phyloP scores from a whole-genome alignment of 192 early-diverging fungal genomes.

The Coemansia sp. region DNA sequence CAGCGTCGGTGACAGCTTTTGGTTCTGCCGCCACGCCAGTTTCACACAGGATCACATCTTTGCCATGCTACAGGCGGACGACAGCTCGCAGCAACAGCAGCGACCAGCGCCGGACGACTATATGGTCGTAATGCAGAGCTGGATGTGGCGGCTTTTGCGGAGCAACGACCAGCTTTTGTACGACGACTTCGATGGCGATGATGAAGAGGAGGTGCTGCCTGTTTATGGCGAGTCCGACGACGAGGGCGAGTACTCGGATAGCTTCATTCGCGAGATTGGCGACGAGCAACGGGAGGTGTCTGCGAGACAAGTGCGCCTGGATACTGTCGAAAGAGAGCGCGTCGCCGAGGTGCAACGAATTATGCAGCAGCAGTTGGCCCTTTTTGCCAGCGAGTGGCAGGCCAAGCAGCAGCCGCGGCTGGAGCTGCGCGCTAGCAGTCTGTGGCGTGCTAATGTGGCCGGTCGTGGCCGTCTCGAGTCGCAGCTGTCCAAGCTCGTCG shows the following conservation, averaged over 20 bases:
- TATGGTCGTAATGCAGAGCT: background rate
- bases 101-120: background rate
- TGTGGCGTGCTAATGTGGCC: slow-evolving; percentile 19
- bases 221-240: slow-evolving; percentile 47
- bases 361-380: slow-evolving; percentile 8
- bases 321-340: background rate
- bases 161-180: background rate
- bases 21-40: slow-evolving; percentile 17
- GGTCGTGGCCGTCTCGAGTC: background rate
- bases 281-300: slow-evolving; percentile 6
- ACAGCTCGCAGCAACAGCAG: slow-evolving; percentile 1
- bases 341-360: slow-evolving; percentile 4
- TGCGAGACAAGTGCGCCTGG: background rate
- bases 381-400: slow-evolving; percentile 23
- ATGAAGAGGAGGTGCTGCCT: slow-evolving; percentile 30
- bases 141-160: slow-evolving; percentile 5
- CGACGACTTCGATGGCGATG: background rate
- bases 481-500: slow-evolving; percentile 6
- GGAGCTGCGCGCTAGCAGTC: background rate
- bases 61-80: background rate
- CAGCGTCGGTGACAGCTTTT: background rate
- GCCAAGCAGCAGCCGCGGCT: background rate
- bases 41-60: background rate
- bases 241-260: slow-evolving; percentile 19
- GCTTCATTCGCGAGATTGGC: slow-evolving; percentile 20